phyloP scores from a whole-genome alignment of 352 stramenopile genomes.

The Sclerospora graminicola region DNA sequence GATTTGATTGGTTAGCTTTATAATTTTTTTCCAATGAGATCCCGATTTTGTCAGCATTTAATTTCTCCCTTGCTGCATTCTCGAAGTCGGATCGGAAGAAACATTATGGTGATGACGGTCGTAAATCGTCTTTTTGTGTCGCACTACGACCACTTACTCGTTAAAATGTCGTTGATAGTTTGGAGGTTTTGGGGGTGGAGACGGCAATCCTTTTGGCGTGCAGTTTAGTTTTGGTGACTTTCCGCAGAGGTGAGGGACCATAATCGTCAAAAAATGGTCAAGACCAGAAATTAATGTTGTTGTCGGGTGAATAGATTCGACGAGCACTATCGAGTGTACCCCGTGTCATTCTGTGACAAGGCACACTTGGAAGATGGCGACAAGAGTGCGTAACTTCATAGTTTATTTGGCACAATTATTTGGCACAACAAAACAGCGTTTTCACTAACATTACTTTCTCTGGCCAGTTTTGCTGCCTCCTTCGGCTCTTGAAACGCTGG shows the following conservation, averaged over 20 bases:
- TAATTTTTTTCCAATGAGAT: too few relatives aligned
- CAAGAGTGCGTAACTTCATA: constrained; percentile 53
- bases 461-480: constrained; percentile 89
- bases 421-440: neutral
- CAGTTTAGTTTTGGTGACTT: constrained; percentile 78
- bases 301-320: constrained; percentile 42
- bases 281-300: neutral
- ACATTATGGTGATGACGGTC: constrained; percentile 3
- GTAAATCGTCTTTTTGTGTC: neutral
- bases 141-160: neutral
- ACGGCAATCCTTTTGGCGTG: constrained; percentile 71
- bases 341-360: constrained; percentile 84
- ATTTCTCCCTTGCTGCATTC: too few relatives aligned
- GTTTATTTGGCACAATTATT: neutral
- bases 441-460: constrained; percentile 1
- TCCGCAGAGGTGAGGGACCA: constrained; percentile 38
- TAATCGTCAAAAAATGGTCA: neutral
- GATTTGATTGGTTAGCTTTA: too few relatives aligned
- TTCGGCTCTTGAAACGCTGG: constrained; percentile 96
- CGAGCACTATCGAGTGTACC: constrained; percentile 82
- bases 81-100: neutral
- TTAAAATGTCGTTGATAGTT: constrained; percentile 27
- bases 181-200: constrained; percentile 51
- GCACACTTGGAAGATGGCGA: constrained; percentile 81
- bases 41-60: too few relatives aligned